A percentile compares a stretch with the other conserved stretches of the same genome.
These are phyloP conservation scores for Macrophomina phaseolina DNA, from an alignment of 2,329 filamentous ascomycete genomes.

Conservation along the genomic window DNA sequence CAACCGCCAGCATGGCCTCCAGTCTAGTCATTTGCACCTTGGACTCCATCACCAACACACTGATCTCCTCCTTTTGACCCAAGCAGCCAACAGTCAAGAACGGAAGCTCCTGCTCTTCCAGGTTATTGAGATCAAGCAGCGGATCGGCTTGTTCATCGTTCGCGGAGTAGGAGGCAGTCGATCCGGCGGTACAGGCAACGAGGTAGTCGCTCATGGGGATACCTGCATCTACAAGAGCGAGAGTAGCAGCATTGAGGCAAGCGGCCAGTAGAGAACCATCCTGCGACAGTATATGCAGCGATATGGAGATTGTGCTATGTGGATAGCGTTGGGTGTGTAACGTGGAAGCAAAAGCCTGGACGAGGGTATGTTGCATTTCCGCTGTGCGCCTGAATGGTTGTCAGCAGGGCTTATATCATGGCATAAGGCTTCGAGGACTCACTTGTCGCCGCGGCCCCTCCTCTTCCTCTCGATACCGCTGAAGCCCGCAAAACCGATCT, in stretches of 20 bases:
- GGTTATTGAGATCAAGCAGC: constrained; percentile 76
- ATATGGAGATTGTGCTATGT: constrained; percentile 81
- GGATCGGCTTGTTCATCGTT: constrained; percentile 77
- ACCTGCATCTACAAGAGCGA: constrained; percentile 92
- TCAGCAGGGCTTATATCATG: background rate
- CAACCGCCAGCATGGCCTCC: constrained; percentile 92
- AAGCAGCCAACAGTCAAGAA: constrained; percentile 85
- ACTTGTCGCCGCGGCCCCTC: constrained; percentile 79
- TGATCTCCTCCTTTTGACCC: constrained; percentile 75
- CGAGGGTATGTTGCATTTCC: constrained; percentile 81
- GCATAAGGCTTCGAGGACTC: constrained; percentile 40
- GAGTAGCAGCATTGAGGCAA: constrained; percentile 86
- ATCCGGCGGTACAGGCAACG: constrained; percentile 84
- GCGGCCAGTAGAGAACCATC: constrained; percentile 91
- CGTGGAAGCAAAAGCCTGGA: constrained; percentile 75
- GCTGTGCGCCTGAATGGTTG: constrained; percentile 67
- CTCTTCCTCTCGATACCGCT: constrained; percentile 84
- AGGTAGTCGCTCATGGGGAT: constrained; percentile 95
- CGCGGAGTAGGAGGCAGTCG: constrained; percentile 66
- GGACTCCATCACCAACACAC: constrained; percentile 83
- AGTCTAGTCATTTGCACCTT: constrained; percentile 80
- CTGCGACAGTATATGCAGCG: constrained; percentile 84
- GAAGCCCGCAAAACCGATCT: constrained; percentile 86
- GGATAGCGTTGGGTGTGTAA: constrained; percentile 89
- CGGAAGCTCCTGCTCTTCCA: constrained; percentile 87